Base-by-base conservation (phyloP, 2,329 filamentous ascomycete genomes). In the Cladosporium oxysporum region DNA sequence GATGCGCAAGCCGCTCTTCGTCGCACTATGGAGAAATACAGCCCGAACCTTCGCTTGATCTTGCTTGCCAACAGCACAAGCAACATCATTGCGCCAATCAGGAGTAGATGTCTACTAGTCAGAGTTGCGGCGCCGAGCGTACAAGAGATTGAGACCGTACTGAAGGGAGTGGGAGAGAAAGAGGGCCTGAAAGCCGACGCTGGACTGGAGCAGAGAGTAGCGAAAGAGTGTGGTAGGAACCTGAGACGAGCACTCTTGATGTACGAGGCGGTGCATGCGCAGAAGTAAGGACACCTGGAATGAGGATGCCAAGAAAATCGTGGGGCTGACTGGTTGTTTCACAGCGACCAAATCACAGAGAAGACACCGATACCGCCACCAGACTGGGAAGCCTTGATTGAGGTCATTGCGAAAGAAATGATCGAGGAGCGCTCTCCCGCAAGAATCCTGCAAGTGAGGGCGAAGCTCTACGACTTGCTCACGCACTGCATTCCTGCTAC, bases 1-100 rank as follows among this genome's bases (percentile, higher is more conserved):
- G 95, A 99, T 83, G 95, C 95, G 3, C 95, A 99, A 80, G 95
- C 96, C 0, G 96, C 96, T 35, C 82, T 99, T 75, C 88, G 95
- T 78, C 85, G 95, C 69, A 99, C 95, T 0, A 99, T 99, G 95
- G 95, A 99, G 81, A 99, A 99, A 80, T 99, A 99, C 83, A 96
- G 91, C 74, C 93, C 94, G 16, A 99, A 99, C 77, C 75, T 99
- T 75, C 87, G 95, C 26, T 80, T 99, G 72, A 98, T 99, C 58
- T 82, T 99, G 67, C 82, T 99, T 67, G 95, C 95, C 58, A 98
- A 98, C 77, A 96, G 91, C 71, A 99, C 95, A 26, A 93, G 93
- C 69, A 98, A 98, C 76, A 99, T 99, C 73, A 99, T 99, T 78
- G 94, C 95, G n/a, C 95, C 95, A 0, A 99, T 99, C 76, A 87